Evolutionary conservation across 768 basidiomycete genomes (phyloP).

Genomic region (Amanita pallidorosea): DNA sequence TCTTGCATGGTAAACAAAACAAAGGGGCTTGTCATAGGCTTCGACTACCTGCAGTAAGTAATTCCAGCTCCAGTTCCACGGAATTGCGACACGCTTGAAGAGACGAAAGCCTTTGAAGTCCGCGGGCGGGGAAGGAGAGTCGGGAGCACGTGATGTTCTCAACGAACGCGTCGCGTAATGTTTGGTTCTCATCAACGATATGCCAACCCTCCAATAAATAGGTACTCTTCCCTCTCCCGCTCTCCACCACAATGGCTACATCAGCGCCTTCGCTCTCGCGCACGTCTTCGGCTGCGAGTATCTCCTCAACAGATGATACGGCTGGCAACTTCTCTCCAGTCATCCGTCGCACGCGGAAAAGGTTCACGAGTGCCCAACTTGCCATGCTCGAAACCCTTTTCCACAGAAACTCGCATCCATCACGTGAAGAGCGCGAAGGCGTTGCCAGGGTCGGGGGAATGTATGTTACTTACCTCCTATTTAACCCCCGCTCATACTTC

Average conservation of each 20-base stretch:
- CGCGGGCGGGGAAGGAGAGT: not conserved
- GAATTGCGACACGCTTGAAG: not conserved
- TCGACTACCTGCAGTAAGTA: not conserved
- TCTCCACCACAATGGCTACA: not conserved
- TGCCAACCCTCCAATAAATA: slow-evolving; percentile 13
- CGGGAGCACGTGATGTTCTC: slow-evolving; percentile 5
- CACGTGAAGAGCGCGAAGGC: slow-evolving; percentile 60
- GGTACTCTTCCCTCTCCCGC: slow-evolving; percentile 3
- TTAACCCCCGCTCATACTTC: slow-evolving; percentile 4
- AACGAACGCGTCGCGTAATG: slow-evolving; percentile 8
- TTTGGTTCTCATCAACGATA: slow-evolving; percentile 5
- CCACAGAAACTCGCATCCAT: slow-evolving; percentile 62
- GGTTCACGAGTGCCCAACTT: slow-evolving; percentile 59
- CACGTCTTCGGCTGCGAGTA: slow-evolving; percentile 45
- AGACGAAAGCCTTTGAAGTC: not conserved
- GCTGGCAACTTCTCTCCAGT: slow-evolving; percentile 16
- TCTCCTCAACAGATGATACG: slow-evolving; percentile 38
- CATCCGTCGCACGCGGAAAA: slow-evolving; percentile 54
- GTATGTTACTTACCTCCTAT: slow-evolving; percentile 28
- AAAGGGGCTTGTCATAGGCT: not conserved
- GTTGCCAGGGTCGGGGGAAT: slow-evolving; percentile 52
- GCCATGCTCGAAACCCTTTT: slow-evolving; percentile 66
- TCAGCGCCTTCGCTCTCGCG: slow-evolving; percentile 29
- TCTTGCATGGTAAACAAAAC: not conserved
- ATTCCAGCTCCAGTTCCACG: not conserved